Base-by-base conservation (phyloP, 129 eudicot species). In the Flaveria brownii region DNA sequence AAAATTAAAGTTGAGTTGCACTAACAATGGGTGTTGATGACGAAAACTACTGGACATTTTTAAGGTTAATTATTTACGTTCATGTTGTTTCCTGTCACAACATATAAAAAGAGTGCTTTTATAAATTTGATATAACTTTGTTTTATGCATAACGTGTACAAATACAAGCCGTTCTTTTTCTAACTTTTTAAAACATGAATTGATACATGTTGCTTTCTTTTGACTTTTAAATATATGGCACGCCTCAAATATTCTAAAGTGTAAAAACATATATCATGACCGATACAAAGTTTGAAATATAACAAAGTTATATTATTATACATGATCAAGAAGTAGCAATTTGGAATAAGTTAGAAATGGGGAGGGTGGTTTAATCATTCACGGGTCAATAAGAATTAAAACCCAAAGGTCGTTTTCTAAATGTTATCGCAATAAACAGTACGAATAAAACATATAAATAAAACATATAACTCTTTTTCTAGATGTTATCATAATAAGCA, bases 131-230 rank as follows among this genome's bases (percentile, higher is more conserved):
- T 15, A 63, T 63, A 63, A 63, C 39, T 61, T 61, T 61, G 68
- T 63, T 63, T 63, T 15, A 63, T 63, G 43, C 68, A 14, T 63
- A 28, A 15, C 22, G 39, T 63, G 68, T 63, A 63, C 22, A 30
- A 63, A 63, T 63, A 16, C 11, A 30, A 4, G 22, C 45, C 68
- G 42, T 63, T 63, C 68, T 30, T 28, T 61, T 63, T 63, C 11
- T 6, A 28, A 62, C 68, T 28, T 28, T 28, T 14, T 30, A 5
- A 60, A 63, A 63, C 46, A 30, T 30, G 4, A 28, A 63, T 16
- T 30, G 68, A 28, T 63, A 28, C 68, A 30, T 28, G 68, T 63
- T 28, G 45, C 22, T 63, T 63, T 63, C 46, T 0, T 63, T 63
- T 63, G 68, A 63, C 45, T 30, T 63, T 63, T 60, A 8, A 25